Evolutionary conservation across 306 rosid species (phyloP).

Genomic region (Corylus avellana): DNA sequence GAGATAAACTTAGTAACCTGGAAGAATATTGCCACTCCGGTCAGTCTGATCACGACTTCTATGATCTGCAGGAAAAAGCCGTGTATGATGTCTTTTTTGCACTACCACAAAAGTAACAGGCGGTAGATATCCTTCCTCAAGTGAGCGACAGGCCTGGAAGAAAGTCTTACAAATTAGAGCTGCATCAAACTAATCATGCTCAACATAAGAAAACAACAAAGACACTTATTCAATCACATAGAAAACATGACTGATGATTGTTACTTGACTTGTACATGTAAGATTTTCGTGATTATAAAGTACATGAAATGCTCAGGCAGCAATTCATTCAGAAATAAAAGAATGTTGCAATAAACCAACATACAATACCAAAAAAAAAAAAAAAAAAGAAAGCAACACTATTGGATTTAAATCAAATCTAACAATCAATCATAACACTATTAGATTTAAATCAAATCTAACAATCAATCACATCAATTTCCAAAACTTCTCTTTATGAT

Average conservation of each 20-base stretch:
- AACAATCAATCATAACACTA: neutral
- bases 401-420: no score
- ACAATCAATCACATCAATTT: neutral
- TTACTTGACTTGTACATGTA: no score
- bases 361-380: neutral
- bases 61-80: constrained; percentile 50
- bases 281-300: no score
- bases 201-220: neutral
- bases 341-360: neutral
- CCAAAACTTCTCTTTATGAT: neutral
- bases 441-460: neutral
- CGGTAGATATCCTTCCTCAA: constrained; percentile 49
- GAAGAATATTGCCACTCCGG: constrained; percentile 71
- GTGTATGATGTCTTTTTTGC: constrained; percentile 76
- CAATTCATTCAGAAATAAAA: neutral
- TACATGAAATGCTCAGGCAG: neutral
- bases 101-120: constrained; percentile 71
- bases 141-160: constrained; percentile 63
- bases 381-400: neutral
- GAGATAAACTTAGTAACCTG: constrained; percentile 46
- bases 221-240: neutral
- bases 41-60: constrained; percentile 28
- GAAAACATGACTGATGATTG: neutral
- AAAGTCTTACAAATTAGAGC: neutral
- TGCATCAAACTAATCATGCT: neutral